These are phyloP conservation scores for Brasilioporus rufonigricans DNA, from an alignment of 768 basidiomycete genomes.

Conservation along the genomic window DNA sequence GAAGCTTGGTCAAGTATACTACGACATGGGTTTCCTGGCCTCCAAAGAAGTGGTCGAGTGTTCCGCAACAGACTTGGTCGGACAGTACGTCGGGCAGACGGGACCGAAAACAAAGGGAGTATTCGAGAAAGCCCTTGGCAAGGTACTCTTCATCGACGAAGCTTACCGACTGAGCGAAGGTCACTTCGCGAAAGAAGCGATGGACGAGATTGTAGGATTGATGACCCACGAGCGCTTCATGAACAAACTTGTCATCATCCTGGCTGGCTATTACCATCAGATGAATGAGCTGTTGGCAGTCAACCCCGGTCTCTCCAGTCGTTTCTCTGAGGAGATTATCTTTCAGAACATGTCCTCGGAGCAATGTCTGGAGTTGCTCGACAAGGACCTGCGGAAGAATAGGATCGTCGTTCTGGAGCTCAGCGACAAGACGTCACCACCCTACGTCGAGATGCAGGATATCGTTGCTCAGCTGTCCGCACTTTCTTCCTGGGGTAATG, in stretches of 20 bases:
- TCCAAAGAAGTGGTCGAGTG: slow-evolving; percentile 58
- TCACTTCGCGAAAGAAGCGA: slow-evolving; percentile 67
- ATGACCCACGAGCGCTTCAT: slow-evolving; percentile 59
- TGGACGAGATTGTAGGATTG: slow-evolving; percentile 69
- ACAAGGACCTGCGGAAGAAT: slow-evolving; percentile 45
- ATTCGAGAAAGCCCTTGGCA: slow-evolving; percentile 65
- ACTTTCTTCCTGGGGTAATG: slow-evolving; percentile 66
- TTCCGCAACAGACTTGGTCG: slow-evolving; percentile 70
- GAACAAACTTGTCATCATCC: slow-evolving; percentile 62
- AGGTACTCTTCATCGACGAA: slow-evolving; percentile 72
- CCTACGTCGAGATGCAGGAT: slow-evolving; percentile 32
- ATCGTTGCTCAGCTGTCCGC: slow-evolving; percentile 42
- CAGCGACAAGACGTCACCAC: slow-evolving; percentile 1
- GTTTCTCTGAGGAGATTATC: slow-evolving; percentile 61
- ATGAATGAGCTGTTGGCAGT: slow-evolving; percentile 60
- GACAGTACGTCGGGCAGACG: slow-evolving; percentile 69
- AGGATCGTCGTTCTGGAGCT: slow-evolving; percentile 39
- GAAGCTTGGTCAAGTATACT: slow-evolving; percentile 63
- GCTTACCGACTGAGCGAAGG: slow-evolving; percentile 65
- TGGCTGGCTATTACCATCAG: slow-evolving; percentile 69
- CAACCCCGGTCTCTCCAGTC: slow-evolving; percentile 66
- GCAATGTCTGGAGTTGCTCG: slow-evolving; percentile 51
- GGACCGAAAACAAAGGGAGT: slow-evolving; percentile 62
- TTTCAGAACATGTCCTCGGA: slow-evolving; percentile 55
- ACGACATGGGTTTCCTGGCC: slow-evolving; percentile 60